Conservation (phyloP, 371 early-diverging fungal species). For the Mucor racemosus region DNA sequence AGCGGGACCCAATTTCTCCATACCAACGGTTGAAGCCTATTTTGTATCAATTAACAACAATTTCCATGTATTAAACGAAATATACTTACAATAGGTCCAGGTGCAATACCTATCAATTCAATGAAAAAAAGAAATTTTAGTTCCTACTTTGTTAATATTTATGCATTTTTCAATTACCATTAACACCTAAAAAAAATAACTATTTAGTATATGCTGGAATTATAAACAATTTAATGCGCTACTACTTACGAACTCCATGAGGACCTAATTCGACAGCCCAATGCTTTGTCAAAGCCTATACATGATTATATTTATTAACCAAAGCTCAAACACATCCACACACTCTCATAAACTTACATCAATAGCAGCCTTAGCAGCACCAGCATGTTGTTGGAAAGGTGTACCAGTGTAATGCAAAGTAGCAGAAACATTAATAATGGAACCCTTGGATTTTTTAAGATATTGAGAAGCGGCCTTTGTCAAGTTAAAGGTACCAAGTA, state of each 20-base stretch:
- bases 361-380: conserved; percentile 53
- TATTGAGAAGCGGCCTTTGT: conserved; percentile 76
- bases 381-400: conserved; percentile 59
- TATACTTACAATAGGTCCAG: conserved; percentile 51
- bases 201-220: neutral
- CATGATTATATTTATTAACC: too few species aligned
- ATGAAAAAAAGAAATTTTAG: neutral
- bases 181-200: conserved; percentile 22
- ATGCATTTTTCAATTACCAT: conserved; percentile 18
- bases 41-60: neutral
- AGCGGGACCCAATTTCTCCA: conserved; percentile 39
- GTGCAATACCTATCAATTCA: conserved; percentile 38
- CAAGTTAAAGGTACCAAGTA: conserved; percentile 71
- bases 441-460: conserved; percentile 71
- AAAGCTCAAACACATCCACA: neutral
- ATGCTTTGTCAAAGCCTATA: conserved; percentile 56
- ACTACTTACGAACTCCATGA: conserved; percentile 48
- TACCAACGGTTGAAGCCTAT: conserved; percentile 37
- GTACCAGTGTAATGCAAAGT: conserved; percentile 69
- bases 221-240: neutral
- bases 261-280: conserved; percentile 60
- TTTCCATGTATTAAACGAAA: neutral
- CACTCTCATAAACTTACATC: conserved; percentile 31
- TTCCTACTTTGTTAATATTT: too few species aligned
- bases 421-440: conserved; percentile 70